Conservation (phyloP, 495 filamentous ascomycete species). For the Talaromyces wortmannii region DNA sequence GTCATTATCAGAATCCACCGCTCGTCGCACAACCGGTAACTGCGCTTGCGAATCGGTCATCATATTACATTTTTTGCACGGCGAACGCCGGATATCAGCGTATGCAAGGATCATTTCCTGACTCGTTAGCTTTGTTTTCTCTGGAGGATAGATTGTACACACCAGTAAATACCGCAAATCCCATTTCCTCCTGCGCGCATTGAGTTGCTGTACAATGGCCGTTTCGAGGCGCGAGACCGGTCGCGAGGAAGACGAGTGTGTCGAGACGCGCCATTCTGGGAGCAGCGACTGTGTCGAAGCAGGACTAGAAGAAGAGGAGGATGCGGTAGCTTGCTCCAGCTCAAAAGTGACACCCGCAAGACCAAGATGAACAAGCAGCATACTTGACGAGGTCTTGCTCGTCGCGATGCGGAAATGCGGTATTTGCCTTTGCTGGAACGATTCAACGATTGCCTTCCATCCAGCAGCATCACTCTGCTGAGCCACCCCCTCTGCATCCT, state of each 20-base stretch:
- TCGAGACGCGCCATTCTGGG: conserved; percentile 28
- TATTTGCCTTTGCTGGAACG: conserved; percentile 16
- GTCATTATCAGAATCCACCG: conserved; percentile 5
- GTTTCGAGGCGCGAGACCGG: conserved; percentile 23
- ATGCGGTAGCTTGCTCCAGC: conserved; percentile 13
- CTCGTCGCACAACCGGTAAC: conserved; percentile 27
- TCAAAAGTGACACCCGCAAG: conserved; percentile 30
- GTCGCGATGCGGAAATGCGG: conserved; percentile 23
- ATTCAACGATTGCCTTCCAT: conserved; percentile 25
- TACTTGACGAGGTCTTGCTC: conserved; percentile 12
- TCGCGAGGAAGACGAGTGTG: conserved; percentile 7
- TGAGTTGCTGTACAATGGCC: conserved; percentile 25
- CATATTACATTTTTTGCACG: conserved; percentile 29
- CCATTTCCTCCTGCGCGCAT: conserved; percentile 31
- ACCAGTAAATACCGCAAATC: conserved; percentile 36
- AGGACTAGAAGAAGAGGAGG: neutral
- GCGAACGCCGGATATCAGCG: conserved; percentile 28
- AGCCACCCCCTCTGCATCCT: conserved; percentile 20
- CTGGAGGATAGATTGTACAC: conserved; percentile 6
- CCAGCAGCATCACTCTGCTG: conserved; percentile 21
- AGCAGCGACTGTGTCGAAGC: conserved; percentile 3
- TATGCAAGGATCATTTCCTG: conserved; percentile 38
- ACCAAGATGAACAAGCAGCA: conserved; percentile 20
- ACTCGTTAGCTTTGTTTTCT: no score
- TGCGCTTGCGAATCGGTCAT: conserved; percentile 30